A percentile compares a stretch with the other conserved stretches of the same genome.
phyloP scores from a whole-genome alignment of 768 basidiomycete species.

The Termitomyces sp. region DNA sequence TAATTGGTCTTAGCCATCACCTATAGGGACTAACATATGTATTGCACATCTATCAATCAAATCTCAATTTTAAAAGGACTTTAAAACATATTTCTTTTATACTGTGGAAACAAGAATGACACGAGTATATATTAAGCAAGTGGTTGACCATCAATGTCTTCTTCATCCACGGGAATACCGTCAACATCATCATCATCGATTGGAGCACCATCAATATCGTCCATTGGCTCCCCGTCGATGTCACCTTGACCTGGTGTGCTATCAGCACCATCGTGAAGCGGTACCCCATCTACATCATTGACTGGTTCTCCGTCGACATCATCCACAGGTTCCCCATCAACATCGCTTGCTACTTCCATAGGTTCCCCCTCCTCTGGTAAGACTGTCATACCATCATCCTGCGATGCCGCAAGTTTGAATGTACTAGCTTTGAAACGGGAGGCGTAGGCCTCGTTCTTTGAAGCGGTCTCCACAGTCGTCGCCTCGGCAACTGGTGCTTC shows the following conservation, averaged over 20 bases:
- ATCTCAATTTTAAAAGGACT: neutral
- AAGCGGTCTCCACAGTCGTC: conserved; percentile 21
- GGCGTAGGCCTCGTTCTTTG: conserved; percentile 30
- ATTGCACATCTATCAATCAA: conserved; percentile 1
- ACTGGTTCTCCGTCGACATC: conserved; percentile 41
- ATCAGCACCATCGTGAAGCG: conserved; percentile 36
- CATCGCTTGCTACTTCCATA: conserved; percentile 30
- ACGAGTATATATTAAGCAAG: neutral
- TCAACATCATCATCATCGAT: conserved; percentile 12
- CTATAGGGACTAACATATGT: neutral
- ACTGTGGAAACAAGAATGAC: neutral
- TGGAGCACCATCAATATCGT: conserved; percentile 13
- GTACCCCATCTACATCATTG: conserved; percentile 44
- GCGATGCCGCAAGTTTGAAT: conserved; percentile 62
- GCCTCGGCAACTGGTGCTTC: conserved; percentile 23
- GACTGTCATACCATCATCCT: conserved; percentile 15
- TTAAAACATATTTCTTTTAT: neutral
- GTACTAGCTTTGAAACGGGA: conserved; percentile 75
- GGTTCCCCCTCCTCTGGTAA: conserved; percentile 23
- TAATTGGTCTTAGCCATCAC: conserved; percentile 8
- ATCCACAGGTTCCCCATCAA: conserved; percentile 39
- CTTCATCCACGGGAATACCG: conserved; percentile 16
- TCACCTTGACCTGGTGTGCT: conserved; percentile 36
- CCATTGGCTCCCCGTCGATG: conserved; percentile 35
- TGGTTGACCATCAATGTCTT: conserved; percentile 6